Conservation (phyloP, 306 rosid genomes). For the Cucurbita ficifolia region DNA sequence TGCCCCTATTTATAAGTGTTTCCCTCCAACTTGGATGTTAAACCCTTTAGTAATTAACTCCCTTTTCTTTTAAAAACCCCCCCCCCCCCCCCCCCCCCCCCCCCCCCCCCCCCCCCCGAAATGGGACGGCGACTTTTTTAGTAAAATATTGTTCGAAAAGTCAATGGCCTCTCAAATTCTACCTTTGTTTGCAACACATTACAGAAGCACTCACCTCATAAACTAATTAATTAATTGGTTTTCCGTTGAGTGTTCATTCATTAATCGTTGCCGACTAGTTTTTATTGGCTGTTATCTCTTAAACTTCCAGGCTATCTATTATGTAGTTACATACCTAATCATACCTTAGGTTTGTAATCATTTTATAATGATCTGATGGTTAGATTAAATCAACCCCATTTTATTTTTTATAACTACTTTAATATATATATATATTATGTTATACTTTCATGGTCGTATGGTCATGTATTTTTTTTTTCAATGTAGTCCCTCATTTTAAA, state of each 20-base stretch:
- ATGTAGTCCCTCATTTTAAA: no score
- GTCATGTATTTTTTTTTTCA: no score
- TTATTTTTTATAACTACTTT: no score
- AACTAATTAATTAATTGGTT: not conserved
- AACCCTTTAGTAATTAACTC: constrained; percentile 11
- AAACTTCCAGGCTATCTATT: not conserved
- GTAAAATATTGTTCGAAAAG: not conserved
- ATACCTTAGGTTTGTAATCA: no score
- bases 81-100: not conserved
- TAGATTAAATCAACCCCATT: no score
- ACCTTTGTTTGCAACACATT: constrained; percentile 10
- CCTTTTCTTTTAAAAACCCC: not conserved
- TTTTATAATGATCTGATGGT: no score
- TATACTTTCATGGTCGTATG: no score
- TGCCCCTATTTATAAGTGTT: constrained; percentile 45
- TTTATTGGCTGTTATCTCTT: not conserved
- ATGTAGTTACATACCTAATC: not conserved
- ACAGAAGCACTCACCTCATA: constrained; percentile 2
- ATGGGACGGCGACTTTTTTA: constrained; percentile 48
- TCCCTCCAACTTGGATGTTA: constrained; percentile 45
- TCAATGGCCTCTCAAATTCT: not conserved
- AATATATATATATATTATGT: no score
- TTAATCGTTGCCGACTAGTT: not conserved
- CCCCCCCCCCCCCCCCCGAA: not conserved
- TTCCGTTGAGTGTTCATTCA: not conserved